Percentiles rank a stretch among this genome's conserved stretches.
These are phyloP conservation scores for Hydnomerulius pinastri DNA, from an alignment of 768 basidiomycete species.

Conservation along the genomic window DNA sequence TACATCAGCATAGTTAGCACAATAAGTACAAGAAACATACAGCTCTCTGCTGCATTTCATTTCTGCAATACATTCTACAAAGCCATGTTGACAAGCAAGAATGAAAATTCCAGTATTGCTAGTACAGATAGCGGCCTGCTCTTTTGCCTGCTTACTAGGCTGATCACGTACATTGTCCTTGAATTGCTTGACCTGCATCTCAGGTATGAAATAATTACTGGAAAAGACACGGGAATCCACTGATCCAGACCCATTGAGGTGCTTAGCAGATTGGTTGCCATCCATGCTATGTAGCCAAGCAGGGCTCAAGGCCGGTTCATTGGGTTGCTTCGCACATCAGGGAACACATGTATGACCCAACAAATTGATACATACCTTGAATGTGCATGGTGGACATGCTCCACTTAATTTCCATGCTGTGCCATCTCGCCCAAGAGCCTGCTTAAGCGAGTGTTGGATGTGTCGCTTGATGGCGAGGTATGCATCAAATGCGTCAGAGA, in stretches of 20 bases:
- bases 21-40: too few relatives aligned
- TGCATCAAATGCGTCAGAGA: too few relatives aligned
- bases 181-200: conserved; percentile 33
- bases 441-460: too few relatives aligned
- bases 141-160: not conserved
- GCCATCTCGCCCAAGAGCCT: too few relatives aligned
- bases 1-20: not conserved
- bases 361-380: too few relatives aligned
- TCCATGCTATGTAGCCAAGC: conserved; percentile 30
- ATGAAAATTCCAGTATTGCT: conserved; percentile 40
- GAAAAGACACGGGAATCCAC: conserved; percentile 19
- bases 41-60: conserved; percentile 39
- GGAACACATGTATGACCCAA: too few relatives aligned
- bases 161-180: conserved; percentile 7
- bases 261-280: conserved; percentile 36
- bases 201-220: conserved; percentile 28
- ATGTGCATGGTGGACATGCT: too few relatives aligned
- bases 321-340: too few relatives aligned
- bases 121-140: conserved; percentile 19
- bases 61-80: conserved; percentile 32
- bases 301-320: conserved; percentile 29
- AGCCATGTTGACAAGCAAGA: conserved; percentile 35
- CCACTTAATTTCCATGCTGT: too few relatives aligned
- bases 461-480: too few relatives aligned
- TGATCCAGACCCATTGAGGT: conserved; percentile 20